Evolutionary conservation across 2,329 filamentous ascomycete species (phyloP).

Genomic region (Triangularia verruculosa): DNA sequence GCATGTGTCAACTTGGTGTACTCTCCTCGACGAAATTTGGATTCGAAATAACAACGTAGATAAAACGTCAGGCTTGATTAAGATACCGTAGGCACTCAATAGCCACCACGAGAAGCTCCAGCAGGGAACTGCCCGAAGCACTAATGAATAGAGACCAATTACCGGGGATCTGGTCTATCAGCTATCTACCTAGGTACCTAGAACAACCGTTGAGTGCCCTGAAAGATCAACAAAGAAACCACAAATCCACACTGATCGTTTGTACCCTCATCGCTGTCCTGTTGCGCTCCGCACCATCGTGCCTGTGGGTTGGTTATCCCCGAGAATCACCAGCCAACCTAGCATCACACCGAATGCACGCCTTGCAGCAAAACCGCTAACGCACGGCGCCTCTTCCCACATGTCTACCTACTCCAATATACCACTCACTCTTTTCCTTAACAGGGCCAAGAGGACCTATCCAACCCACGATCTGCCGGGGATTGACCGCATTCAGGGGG

Average conservation of each 20-base stretch:
- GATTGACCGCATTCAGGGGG: conserved; percentile 1
- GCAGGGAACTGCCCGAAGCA: background rate
- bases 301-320: background rate
- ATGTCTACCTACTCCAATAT: background rate
- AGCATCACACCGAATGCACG: background rate
- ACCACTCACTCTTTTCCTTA: background rate
- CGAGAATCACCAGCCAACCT: background rate
- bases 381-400: background rate
- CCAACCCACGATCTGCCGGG: conserved; percentile 1
- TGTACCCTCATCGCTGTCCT: background rate
- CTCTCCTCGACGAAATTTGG: no score
- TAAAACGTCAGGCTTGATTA: no score
- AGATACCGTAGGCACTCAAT: background rate
- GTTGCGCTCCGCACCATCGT: background rate
- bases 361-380: background rate
- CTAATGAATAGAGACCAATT: background rate
- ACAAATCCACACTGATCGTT: no score
- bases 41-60: no score
- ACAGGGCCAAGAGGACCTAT: background rate
- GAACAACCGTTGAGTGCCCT: background rate
- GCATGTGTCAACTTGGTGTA: no score
- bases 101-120: background rate
- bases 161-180: background rate
- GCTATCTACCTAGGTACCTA: no score
- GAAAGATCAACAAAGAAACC: background rate